A percentile compares a stretch with the other conserved stretches of the same genome.
phyloP scores from a whole-genome alignment of 1,284 basidiomycete genomes.

The Rhizopogon parksii region DNA sequence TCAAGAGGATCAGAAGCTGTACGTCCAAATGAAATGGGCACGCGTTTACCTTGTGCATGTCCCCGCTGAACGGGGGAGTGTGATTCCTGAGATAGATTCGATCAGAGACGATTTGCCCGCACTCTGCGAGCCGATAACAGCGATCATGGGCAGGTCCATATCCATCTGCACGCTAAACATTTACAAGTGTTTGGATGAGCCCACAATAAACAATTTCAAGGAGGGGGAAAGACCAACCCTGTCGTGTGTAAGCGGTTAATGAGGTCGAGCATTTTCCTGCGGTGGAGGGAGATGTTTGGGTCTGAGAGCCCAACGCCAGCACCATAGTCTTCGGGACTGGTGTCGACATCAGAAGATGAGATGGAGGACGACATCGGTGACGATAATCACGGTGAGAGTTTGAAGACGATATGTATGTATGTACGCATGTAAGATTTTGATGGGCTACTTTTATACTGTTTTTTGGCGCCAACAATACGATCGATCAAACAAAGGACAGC shows the following conservation, averaged over 20 bases:
- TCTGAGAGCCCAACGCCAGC: constrained; percentile 40
- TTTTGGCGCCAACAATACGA: background rate
- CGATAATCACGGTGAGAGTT: background rate
- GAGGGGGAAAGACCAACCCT: constrained; percentile 33
- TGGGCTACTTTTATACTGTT: background rate
- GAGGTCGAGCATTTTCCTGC: constrained; percentile 42
- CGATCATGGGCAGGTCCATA: constrained; percentile 63
- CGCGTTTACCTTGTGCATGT: constrained; percentile 56
- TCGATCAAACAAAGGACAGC: background rate
- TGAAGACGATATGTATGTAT: background rate
- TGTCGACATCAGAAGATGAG: background rate
- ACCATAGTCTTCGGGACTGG: background rate
- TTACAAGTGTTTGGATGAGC: background rate
- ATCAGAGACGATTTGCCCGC: constrained; percentile 72
- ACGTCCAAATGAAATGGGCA: background rate
- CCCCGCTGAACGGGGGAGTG: constrained; percentile 54
- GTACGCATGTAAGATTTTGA: background rate
- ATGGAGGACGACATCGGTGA: background rate
- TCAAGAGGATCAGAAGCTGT: background rate
- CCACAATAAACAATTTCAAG: background rate
- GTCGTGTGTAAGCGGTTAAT: constrained; percentile 50
- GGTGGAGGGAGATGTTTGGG: constrained; percentile 28
- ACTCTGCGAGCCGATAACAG: constrained; percentile 60
- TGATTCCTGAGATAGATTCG: constrained; percentile 67
- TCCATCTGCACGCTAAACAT: constrained; percentile 51